Base-by-base conservation (phyloP, 208 protist genomes). In the Acanthamoeba divionensis region DNA sequence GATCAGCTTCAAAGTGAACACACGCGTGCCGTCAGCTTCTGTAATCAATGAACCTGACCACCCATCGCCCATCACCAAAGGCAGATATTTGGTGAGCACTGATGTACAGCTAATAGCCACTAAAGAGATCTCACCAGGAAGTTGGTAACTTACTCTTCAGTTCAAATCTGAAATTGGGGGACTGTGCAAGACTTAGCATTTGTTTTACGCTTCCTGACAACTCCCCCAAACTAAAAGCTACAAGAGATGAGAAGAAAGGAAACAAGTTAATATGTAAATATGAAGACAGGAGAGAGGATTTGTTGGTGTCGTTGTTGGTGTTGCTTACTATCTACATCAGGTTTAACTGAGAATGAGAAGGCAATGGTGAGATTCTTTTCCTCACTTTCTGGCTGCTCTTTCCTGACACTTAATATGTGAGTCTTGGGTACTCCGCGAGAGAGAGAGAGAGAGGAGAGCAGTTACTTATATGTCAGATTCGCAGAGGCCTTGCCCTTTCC, bases 201-300 rank as follows among this genome's bases (percentile, higher is more conserved):
- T 83, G 73, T 54, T 83, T 83, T 26, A 83, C 29, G 48, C 73
- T 83, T 29, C 73, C 73, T 21, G 73, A 83, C 48, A 83, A 54
- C 73, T 83, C 73, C 4, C 73, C 73, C 47, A 83, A 54, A n/a
- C 73, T 83, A 54, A 83, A 83, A 7, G 73, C 73, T 83, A 12
- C n/a, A 24, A 36, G 54, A 7, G 45, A 18, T 29, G 0, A 2
- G 9, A 13, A 29, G 26, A 29, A 8, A 29, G 33, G 21, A 2
- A 15, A 29, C 31, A 15, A 57, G n/a, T 57, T 57, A 57, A 24
- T 24, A 33, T 33, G 60, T 10, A 33, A 6, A 33, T 29, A 7
- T 0, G 26, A 8, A 36, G 13, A 18, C 57, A 29, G 10, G 57
- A 12, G 26, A 6, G 6, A 29, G 10, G 57, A 36, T 8, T 8